These are phyloP conservation scores for Aspergillus arachidicola DNA, from an alignment of 2,329 filamentous ascomycete species.

Conservation along the genomic window DNA sequence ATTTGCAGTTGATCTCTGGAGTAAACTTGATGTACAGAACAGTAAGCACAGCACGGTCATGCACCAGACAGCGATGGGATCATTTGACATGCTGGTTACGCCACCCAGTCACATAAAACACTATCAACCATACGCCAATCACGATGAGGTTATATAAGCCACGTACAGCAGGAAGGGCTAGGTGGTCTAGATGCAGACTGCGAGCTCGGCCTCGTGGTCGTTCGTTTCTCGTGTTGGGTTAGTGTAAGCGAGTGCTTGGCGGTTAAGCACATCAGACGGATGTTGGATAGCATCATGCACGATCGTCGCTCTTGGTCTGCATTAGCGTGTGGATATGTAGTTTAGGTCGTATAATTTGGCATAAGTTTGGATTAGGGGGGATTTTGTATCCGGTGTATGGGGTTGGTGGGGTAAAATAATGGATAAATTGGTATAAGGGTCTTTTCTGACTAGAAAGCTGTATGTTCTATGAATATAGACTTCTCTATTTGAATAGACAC, in stretches of 20 bases:
- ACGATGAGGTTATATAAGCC: not conserved
- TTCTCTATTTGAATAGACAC: too few relatives aligned
- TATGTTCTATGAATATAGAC: too few relatives aligned
- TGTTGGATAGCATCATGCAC: not conserved
- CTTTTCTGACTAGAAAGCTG: not conserved
- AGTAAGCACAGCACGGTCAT: not conserved
- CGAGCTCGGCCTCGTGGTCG: not conserved
- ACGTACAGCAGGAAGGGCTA: not conserved
- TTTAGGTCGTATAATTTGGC: not conserved
- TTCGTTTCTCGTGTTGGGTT: not conserved
- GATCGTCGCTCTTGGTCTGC: not conserved
- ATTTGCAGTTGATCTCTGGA: not conserved
- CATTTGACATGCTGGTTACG: not conserved
- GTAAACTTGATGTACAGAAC: not conserved
- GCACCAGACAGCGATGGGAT: not conserved
- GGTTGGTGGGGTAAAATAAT: not conserved
- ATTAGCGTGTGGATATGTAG: not conserved
- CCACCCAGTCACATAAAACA: not conserved
- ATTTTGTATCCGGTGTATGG: not conserved
- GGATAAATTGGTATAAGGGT: not conserved
- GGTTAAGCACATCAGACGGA: not conserved
- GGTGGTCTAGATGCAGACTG: not conserved
- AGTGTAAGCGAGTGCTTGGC: not conserved
- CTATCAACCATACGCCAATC: not conserved
- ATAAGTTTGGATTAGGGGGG: not conserved